Evolutionary conservation across 2,329 filamentous ascomycete genomes (phyloP), one percentile per base, ranked within the genome.

Genomic region (Verticillium tricorpus): DNA sequence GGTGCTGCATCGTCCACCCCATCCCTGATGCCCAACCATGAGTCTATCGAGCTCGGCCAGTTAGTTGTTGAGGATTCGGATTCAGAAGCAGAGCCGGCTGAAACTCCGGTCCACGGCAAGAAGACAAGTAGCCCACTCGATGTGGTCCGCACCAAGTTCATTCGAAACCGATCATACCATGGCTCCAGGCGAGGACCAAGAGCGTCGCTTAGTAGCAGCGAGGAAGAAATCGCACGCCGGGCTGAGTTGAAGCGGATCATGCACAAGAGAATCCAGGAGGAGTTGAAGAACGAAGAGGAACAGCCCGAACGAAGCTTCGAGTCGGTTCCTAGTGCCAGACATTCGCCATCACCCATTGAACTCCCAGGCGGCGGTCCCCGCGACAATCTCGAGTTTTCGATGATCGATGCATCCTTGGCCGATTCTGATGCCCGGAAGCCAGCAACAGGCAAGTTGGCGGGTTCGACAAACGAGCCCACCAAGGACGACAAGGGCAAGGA

Each of bases 211-310:
- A 78, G 80, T 14, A 77, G 76, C 57, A 83, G 79, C 56, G 76
- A 83, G 28, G 82, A 85, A 64, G 82, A 85, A 65, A 68, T 84
- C 54, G 80, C 82, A 59, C 77, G 83, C 32, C 78, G 84, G 65
- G 84, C 83, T 32, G 84, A 87, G 66, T 70, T 87, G 60, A 82
- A 78, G 66, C 78, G 83, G 22, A 73, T 86, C 9, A 80, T 83
- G 70, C 80, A 82, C 57, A 81, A 80, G 66, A 78, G 83, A 64
- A 86, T 87, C n/a, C 82, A 82, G 64, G 79, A 85, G 54, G 85
- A 87, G 66, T 74, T 87, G 3, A 77, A 80, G 56, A 79, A 72
- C 45, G 82, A 84, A 40, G 72, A 76, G 39, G 68, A 71, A 11
- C 73, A 76, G 56, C 74, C 77, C 19, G 71, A 74, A 19, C 62